Evolutionary conservation across 139 green algal genomes (phyloP).

Genomic region (Chloropicon primus): DNA sequence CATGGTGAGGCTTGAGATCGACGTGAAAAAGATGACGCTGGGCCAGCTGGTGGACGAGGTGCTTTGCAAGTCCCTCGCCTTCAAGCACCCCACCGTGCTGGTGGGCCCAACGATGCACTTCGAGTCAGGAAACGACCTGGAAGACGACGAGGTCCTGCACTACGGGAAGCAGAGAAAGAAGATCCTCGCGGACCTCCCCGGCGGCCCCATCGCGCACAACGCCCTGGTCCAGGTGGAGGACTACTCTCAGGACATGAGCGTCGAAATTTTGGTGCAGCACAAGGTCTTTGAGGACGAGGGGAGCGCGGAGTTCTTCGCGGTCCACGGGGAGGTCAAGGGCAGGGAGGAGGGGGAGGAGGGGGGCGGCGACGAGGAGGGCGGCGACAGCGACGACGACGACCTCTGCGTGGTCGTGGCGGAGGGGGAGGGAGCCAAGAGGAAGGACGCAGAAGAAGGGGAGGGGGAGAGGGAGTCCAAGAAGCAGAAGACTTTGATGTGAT

Average conservation of each 20-base stretch:
- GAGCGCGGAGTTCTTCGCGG: constrained; percentile 40
- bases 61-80: not conserved
- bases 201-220: constrained; percentile 46
- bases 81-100: constrained; percentile 1
- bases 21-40: constrained; percentile 45
- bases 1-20: constrained; percentile 31
- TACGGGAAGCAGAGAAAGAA: not conserved
- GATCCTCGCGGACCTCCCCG: constrained; percentile 42
- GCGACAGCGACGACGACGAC: not conserved
- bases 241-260: not conserved
- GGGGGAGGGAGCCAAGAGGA: not conserved
- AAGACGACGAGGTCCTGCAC: constrained; percentile 58
- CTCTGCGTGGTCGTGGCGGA: not conserved
- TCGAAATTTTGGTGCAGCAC: not conserved
- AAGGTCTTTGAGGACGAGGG: constrained; percentile 30
- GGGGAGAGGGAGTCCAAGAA: not conserved
- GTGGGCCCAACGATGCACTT: constrained; percentile 39
- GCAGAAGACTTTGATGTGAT: not conserved
- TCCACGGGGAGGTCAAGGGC: constrained; percentile 19
- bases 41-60: constrained; percentile 41
- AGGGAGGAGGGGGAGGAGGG: not conserved
- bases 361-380: not conserved
- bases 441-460: not conserved
- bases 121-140: constrained; percentile 69
- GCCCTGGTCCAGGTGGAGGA: constrained; percentile 36